Percentiles rank a stretch among this genome's conserved stretches.
Conservation (phyloP, 148 eudicot species). For the Rhododendron henanense region DNA sequence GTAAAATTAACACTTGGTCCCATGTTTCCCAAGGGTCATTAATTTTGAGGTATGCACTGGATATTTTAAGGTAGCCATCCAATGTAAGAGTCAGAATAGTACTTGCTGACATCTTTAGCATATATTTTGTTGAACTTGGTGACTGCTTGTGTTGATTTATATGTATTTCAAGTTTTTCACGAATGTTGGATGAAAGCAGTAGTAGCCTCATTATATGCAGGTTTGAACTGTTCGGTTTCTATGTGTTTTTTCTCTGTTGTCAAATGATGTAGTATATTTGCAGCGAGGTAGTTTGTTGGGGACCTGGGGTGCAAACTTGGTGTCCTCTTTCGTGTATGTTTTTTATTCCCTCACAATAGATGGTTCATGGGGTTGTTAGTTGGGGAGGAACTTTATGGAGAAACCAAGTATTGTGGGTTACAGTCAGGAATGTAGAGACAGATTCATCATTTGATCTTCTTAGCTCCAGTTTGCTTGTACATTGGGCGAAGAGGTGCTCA, state of each 20-base stretch:
- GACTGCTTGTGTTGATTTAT: neutral
- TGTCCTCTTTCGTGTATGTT: neutral
- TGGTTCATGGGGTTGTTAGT: too few species aligned
- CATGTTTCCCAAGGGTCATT: neutral
- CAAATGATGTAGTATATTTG: neutral
- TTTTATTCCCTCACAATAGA: neutral
- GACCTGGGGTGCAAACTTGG: neutral
- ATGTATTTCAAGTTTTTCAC: neutral
- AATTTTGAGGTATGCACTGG: neutral
- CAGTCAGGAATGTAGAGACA: neutral
- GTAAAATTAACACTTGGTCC: neutral
- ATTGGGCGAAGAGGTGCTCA: neutral
- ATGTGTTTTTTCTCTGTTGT: neutral
- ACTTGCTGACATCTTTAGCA: neutral
- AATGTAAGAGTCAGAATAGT: neutral
- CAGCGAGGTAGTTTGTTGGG: neutral
- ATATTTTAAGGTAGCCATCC: neutral
- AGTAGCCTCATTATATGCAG: neutral
- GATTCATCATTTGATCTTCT: neutral
- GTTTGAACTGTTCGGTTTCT: neutral
- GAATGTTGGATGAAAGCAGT: neutral
- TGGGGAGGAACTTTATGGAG: neutral
- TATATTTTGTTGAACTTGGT: neutral
- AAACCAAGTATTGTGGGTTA: neutral
- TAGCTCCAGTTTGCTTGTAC: neutral